Evolutionary conservation across 306 rosid genomes (phyloP).

Genomic region (Heteromeles arbutifolia): DNA sequence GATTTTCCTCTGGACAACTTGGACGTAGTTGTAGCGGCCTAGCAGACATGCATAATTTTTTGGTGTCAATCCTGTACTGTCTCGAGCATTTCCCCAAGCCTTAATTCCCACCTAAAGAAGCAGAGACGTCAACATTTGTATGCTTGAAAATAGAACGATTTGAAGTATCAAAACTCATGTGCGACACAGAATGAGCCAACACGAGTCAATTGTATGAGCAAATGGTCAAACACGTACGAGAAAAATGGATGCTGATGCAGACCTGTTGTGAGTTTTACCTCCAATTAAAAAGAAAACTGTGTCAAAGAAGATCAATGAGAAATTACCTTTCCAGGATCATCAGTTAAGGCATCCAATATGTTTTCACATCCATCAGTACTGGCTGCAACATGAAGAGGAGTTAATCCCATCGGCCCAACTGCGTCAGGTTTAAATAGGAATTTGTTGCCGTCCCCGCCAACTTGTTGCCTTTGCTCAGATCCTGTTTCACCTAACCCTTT

Average conservation of each 20-base stretch:
- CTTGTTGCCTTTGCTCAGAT: constrained; percentile 25
- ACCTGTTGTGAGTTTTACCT: not conserved
- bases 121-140: not conserved
- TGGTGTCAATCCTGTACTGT: constrained; percentile 60
- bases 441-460: constrained; percentile 14
- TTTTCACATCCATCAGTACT: constrained; percentile 58
- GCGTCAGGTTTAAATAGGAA: constrained; percentile 66
- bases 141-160: not conserved
- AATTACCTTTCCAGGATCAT: constrained; percentile 79
- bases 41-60: constrained; percentile 59
- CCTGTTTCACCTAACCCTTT: constrained; percentile 23
- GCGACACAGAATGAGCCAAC: not conserved
- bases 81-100: constrained; percentile 73
- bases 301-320: not conserved
- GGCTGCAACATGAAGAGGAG: constrained; percentile 81
- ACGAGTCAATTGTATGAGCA: not conserved
- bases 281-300: not conserved
- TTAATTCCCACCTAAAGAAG: constrained; percentile 67
- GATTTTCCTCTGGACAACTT: constrained; percentile 54
- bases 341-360: constrained; percentile 69
- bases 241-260: not conserved
- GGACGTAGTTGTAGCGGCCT: constrained; percentile 56
- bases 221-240: not conserved
- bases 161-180: not conserved
- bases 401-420: constrained; percentile 63